Base-by-base conservation (phyloP, 2,329 filamentous ascomycete species). In the Epichloe uncinata region DNA sequence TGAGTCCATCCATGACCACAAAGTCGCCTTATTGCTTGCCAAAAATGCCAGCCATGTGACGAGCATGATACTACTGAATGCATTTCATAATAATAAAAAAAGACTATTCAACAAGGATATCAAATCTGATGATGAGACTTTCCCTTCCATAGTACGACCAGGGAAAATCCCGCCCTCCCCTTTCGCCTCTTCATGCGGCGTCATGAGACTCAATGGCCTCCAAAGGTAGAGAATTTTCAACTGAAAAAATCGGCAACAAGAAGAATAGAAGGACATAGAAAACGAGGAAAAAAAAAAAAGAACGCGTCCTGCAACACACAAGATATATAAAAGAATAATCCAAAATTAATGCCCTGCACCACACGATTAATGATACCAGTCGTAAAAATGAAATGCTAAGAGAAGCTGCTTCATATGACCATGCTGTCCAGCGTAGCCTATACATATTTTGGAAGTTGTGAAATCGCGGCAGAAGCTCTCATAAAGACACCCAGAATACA, bases 401-500 rank as follows among this genome's bases (percentile, higher is more conserved):
- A 49, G 34, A 36, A 44, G 42, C 42, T 49, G 47, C 47, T 49
- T 44, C 38, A 36, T 45, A 49, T 37, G 35, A 16, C 44, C 11
- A 35, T 45, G 36, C 48, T 50, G 26, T 37, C 33, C 26, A 33
- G 30, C 26, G 40, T 40, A 44, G 45, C 40, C 33, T 33, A 34
- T 35, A 45, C 34, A 40, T 12, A 15, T 37, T 30, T 37, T 15
- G 9, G 30, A 45, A 18, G 13, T 42, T 18, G 20, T 26, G 15
- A 7, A 11, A 15, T 16, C 40, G 13, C n/a, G 36, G n/a, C n/a
- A 9, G 9, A 6, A 15, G n/a, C 34, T 18, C 43, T 52, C 44
- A 45, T 30, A 50, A 42, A 33, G 44, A 37, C 18, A 53, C 50
- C 50, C 38, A 53, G 41, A 56, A 52, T 36, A 55, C 51, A 35